Conservation (phyloP, 1,284 basidiomycete genomes). For the Leccinum fallax region DNA sequence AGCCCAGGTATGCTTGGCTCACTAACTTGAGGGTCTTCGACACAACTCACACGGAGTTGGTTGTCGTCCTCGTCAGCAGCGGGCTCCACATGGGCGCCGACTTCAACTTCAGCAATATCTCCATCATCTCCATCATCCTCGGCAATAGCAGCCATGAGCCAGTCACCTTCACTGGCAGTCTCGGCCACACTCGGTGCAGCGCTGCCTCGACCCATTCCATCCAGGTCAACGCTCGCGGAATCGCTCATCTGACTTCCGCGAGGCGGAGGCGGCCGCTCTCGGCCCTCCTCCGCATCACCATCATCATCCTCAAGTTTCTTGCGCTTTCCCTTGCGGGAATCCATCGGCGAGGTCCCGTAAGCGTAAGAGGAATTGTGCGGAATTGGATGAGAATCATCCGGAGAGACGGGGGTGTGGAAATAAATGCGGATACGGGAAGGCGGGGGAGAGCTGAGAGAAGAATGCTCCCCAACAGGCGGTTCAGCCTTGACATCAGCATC, state of each 20-base stretch:
- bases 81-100: conserved; percentile 33
- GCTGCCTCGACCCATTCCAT: conserved; percentile 60
- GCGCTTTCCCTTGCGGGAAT: conserved; percentile 75
- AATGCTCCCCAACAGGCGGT: conserved; percentile 30
- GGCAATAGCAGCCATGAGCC: conserved; percentile 82
- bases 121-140: conserved; percentile 54
- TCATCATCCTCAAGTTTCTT: conserved; percentile 85
- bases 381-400: conserved; percentile 74
- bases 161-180: conserved; percentile 69
- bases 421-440: conserved; percentile 82
- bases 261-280: conserved; percentile 63
- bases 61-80: conserved; percentile 46
- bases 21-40: conserved; percentile 42
- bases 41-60: conserved; percentile 48
- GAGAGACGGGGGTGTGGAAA: conserved; percentile 81
- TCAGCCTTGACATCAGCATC: conserved; percentile 35
- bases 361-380: conserved; percentile 59
- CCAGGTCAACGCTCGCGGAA: conserved; percentile 41
- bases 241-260: conserved; percentile 42
- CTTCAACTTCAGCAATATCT: conserved; percentile 38
- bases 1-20: conserved; percentile 39
- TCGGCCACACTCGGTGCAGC: conserved; percentile 70
- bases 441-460: conserved; percentile 36
- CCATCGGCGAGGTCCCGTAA: conserved; percentile 50
- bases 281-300: conserved; percentile 70